These are phyloP conservation scores for Hyphodiscus hymeniophilus DNA, from an alignment of 495 filamentous ascomycete genomes.

Conservation along the genomic window DNA sequence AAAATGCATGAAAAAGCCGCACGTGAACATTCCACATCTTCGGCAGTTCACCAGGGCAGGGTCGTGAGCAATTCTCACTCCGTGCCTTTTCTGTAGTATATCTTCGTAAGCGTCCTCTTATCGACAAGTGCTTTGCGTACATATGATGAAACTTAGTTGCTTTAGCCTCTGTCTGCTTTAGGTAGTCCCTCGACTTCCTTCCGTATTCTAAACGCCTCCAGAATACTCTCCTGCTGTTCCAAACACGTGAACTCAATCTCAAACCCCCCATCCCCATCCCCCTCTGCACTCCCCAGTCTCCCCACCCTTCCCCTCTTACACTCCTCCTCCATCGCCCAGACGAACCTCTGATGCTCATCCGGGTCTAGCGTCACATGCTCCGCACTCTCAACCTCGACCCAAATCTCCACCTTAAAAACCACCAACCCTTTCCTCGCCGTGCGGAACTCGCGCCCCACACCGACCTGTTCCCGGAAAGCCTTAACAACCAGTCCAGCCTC, in stretches of 20 bases:
- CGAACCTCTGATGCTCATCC: conserved; percentile 26
- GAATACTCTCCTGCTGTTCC: neutral
- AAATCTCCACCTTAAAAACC: conserved; percentile 22
- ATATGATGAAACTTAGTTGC: neutral
- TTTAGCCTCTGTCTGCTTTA: neutral
- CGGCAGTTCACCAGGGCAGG: no score
- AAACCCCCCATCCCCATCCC: neutral
- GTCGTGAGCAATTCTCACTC: no score
- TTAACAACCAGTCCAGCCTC: conserved; percentile 24
- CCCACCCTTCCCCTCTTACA: neutral
- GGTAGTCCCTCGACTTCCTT: no score
- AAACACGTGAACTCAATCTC: neutral
- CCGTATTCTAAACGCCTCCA: no score
- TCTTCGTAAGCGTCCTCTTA: no score
- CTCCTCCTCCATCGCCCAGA: conserved; percentile 27
- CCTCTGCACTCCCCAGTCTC: no score
- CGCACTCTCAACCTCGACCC: conserved; percentile 21
- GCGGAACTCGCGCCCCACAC: no score
- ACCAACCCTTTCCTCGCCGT: neutral
- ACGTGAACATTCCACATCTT: no score
- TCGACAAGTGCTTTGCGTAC: no score
- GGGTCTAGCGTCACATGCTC: conserved; percentile 20
- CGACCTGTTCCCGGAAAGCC: conserved; percentile 19
- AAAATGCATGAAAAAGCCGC: no score
- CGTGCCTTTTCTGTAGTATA: no score